These are phyloP conservation scores for Protea cynaroides DNA, from an alignment of 164 flowering plant species.

Conservation along the genomic window DNA sequence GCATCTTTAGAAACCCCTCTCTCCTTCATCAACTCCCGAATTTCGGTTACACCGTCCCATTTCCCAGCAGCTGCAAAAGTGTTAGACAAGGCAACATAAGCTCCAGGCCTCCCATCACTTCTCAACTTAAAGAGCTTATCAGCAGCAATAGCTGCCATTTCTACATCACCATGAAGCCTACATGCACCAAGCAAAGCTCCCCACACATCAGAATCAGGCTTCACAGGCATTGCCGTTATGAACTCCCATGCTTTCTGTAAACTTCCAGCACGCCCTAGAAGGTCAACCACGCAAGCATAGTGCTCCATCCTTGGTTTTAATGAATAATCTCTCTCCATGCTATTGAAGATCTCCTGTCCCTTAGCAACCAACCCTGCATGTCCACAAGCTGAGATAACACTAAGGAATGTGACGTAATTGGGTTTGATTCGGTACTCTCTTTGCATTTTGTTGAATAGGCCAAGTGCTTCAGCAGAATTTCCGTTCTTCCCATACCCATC, in stretches of 20 bases:
- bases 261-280: constrained; percentile 77
- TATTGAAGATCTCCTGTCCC: constrained; percentile 65
- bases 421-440: constrained; percentile 32
- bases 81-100: constrained; percentile 81
- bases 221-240: constrained; percentile 60
- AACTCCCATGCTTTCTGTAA: constrained; percentile 62
- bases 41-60: constrained; percentile 66
- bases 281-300: constrained; percentile 95
- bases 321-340: constrained; percentile 62
- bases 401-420: constrained; percentile 73
- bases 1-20: constrained; percentile 61
- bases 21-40: constrained; percentile 73
- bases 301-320: constrained; percentile 89
- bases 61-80: constrained; percentile 75
- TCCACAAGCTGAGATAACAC: constrained; percentile 87
- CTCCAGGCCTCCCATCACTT: constrained; percentile 53
- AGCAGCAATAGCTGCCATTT: constrained; percentile 77
- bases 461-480: constrained; percentile 49
- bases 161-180: constrained; percentile 64
- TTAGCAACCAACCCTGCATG: constrained; percentile 71
- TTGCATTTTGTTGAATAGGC: constrained; percentile 52
- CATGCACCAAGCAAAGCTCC: constrained; percentile 82
- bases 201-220: constrained; percentile 89
- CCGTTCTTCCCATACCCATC: constrained; percentile 98
- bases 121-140: constrained; percentile 64